A percentile compares a stretch with the other conserved stretches of the same genome.
phyloP scores from a whole-genome alignment of 2,329 filamentous ascomycete species.

The Bretziella fagacearum region DNA sequence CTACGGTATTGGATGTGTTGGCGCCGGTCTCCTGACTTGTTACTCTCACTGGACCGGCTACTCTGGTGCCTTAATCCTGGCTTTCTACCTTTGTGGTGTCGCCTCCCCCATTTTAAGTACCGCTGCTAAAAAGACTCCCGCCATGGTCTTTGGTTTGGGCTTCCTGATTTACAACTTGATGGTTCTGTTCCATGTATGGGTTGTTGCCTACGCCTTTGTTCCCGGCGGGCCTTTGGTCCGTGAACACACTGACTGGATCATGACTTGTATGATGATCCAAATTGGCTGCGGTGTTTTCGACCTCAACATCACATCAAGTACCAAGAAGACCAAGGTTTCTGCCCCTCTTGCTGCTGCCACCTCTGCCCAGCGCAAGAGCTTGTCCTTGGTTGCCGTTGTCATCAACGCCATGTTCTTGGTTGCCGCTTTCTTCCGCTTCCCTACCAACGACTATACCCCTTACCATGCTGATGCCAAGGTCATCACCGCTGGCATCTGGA shows the following conservation, averaged over 20 bases:
- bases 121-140: conserved; percentile 61
- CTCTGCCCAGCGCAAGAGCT: conserved; percentile 33
- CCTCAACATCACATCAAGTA: conserved; percentile 26
- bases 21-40: conserved; percentile 60
- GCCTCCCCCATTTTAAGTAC: conserved; percentile 58
- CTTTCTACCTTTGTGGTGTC: conserved; percentile 68
- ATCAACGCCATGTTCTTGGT: conserved; percentile 68
- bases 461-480: conserved; percentile 79
- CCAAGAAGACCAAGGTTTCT: conserved; percentile 11
- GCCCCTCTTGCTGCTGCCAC: conserved; percentile 15
- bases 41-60: conserved; percentile 77
- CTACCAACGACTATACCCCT: conserved; percentile 75
- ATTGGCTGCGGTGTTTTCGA: conserved; percentile 77
- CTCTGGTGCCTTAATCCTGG: conserved; percentile 59
- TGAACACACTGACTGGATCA: conserved; percentile 91
- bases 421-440: conserved; percentile 78
- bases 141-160: conserved; percentile 66
- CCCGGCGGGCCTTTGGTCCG: conserved; percentile 83
- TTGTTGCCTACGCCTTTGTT: conserved; percentile 95
- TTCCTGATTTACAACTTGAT: conserved; percentile 88
- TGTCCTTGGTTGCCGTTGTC: conserved; percentile 42
- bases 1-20: conserved; percentile 61
- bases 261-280: conserved; percentile 67
- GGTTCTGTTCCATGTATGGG: conserved; percentile 96
- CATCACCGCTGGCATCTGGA: conserved; percentile 94